Base-by-base conservation (phyloP, 495 filamentous ascomycete species). In the Aspergillus sclerotioniger region DNA sequence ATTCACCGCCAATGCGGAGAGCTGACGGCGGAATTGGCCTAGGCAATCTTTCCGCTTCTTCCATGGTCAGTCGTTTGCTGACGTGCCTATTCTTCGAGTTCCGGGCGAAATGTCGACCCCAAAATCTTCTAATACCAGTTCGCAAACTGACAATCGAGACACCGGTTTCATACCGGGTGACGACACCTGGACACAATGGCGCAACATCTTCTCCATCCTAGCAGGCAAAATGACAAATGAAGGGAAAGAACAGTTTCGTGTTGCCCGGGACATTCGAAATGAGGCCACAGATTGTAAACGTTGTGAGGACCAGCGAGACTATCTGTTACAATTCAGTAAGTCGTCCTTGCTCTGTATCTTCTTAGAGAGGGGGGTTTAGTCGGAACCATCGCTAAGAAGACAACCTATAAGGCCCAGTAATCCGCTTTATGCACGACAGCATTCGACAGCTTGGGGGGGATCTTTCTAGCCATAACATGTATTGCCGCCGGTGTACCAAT, bases 401-500 rank as follows among this genome's bases (percentile, higher is more conserved):
- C 16, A 25, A 7, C 37, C 21, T 12, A 53, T 13, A 59, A 74
- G 85, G 89, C 59, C 94, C 94, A 16, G 86, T 88, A 45, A 84
- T 98, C 54, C 87, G 87, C 32, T 98, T 92, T 80, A 72, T 98
- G 72, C 79, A 80, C 41, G 83, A 91, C 59, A 91, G 90, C 63
- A 86, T 96, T 54, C 70, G 72, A 44, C 84, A 87, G 58, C 80
- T 97, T 20, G 89, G 90, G 71, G 90, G 89, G 45, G 77, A 82
- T 54, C 78, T 98, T 29, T 84, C 89, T 61, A 73, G 67, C 32
- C 71, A 74, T 56, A 96, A 96, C 70, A 88, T 98, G 31, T 81
- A 84, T 17, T 98, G 94, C 69, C 79, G 84, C 41, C 81, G 90
- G 43, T 98, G 94, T 62, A 83, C 75, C n/a, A 74, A 75, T 49